phyloP scores from a whole-genome alignment of 345 rosid genomes.

The Eucalyptus guilfoylei region DNA sequence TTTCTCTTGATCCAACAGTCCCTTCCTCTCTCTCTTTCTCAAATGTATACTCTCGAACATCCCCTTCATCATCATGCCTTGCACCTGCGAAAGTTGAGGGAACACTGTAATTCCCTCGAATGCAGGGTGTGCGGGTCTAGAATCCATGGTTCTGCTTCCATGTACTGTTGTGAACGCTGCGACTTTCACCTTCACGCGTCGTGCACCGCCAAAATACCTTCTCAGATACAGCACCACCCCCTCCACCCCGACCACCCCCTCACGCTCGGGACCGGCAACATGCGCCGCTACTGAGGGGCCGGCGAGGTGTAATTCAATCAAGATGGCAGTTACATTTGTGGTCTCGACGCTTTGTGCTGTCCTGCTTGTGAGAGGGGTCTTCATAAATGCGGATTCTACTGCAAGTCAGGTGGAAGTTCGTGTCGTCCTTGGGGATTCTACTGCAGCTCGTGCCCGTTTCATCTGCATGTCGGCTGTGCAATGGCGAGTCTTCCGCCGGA shows the following conservation, averaged over 20 bases:
- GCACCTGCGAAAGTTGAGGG: background rate
- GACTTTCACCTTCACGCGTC: background rate
- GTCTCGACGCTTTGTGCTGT: background rate
- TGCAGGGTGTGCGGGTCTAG: background rate
- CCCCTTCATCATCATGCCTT: background rate
- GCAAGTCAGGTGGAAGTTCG: background rate
- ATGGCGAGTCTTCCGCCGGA: background rate
- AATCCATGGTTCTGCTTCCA: background rate
- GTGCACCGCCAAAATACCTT: background rate
- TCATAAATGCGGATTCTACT: background rate
- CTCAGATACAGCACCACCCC: background rate
- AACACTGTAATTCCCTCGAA: background rate
- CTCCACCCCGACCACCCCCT: background rate
- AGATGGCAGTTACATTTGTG: background rate
- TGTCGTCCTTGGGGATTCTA: background rate
- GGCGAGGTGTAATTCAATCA: background rate
- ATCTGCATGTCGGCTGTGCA: background rate
- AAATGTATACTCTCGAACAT: background rate
- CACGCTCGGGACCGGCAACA: background rate
- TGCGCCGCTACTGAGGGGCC: background rate
- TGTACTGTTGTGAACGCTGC: background rate
- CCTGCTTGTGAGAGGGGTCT: background rate
- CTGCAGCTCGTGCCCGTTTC: background rate
- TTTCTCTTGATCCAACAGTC: background rate
- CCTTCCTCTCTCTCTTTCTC: background rate